Evolutionary conservation across 2,329 filamentous ascomycete species (phyloP).

Genomic region (Verticillium klebahnii): DNA sequence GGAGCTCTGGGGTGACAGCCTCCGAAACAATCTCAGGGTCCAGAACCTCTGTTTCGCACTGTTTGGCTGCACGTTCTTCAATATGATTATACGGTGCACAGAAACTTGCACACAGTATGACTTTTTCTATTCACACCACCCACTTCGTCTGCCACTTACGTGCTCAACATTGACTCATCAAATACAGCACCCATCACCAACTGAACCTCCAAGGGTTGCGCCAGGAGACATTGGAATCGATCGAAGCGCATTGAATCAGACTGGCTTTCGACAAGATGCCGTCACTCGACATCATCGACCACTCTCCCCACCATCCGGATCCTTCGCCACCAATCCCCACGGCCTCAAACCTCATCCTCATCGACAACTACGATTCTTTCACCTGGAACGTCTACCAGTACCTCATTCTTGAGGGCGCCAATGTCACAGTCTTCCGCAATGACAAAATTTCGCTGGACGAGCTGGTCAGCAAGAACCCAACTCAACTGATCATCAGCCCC

Average conservation of each 20-base stretch:
- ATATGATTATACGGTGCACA: neutral
- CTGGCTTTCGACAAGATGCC: neutral
- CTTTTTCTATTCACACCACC: neutral
- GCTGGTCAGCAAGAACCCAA: slow-evolving; percentile 77
- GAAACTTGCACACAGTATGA: neutral
- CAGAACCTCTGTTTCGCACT: neutral
- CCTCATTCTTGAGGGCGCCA: slow-evolving; percentile 90
- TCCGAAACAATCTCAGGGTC: neutral
- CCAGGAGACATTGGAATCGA: neutral
- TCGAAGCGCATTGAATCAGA: neutral
- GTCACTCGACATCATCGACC: slow-evolving; percentile 54
- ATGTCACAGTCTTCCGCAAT: slow-evolving; percentile 84
- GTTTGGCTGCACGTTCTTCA: neutral
- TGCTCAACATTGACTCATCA: neutral
- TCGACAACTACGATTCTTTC: slow-evolving; percentile 99
- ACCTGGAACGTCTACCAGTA: slow-evolving; percentile 99
- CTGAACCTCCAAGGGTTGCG: neutral
- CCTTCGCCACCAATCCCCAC: slow-evolving; percentile 68
- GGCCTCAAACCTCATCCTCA: slow-evolving; percentile 87
- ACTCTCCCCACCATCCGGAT: slow-evolving; percentile 82
- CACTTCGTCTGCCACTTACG: neutral
- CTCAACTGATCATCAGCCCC: slow-evolving; percentile 90
- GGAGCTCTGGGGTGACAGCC: slow-evolving; percentile 2
- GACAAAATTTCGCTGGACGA: slow-evolving; percentile 86
- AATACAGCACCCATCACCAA: neutral